Evolutionary conservation across 1,139 yeast species (phyloP), one percentile per base, ranked within the genome.

Genomic region (Komagataea norvegica): DNA sequence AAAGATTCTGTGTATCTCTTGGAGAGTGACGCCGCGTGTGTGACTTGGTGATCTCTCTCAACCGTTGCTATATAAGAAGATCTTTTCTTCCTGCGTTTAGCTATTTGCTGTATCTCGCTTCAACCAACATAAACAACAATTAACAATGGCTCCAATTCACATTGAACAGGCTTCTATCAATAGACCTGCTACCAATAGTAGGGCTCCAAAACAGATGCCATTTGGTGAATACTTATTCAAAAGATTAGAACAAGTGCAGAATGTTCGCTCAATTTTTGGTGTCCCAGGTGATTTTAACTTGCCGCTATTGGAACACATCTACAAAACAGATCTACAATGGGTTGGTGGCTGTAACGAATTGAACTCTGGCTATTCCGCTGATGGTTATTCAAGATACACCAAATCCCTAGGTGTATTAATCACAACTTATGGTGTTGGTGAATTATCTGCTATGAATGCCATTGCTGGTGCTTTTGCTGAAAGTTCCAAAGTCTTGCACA

Each of bases 361-460:
- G 40, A 72, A 72, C 50, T 68, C 74, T 7, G 83, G 82, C 17
- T 79, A 79, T 48, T 68, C 80, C 7, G 81, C 79, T 9, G 85
- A 79, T 52, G 87, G 86, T 2, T 79, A 79, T 57, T 71, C 83
- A 19, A 68, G 87, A 45, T 71, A 76, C 47, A 76, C 77, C 44
- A 68, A 76, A 17, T 74, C 79, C 3, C 63, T 77, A 43, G 76
- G 75, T 16, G 74, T 76, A 37, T 55, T 79, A 35, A 65, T 79
- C 44, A 77, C 87, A 32, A 80, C 88, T 2, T 76, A 66, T 56
- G 87, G 87, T 38, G 89, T 81, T 17, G 89, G 89, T 42, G 89
- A 81, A 55, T 65, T 80, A 46, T 72, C 80, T 26, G 84, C 86
- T 3, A 55, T 79, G 37, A 79, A 79, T 49, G 86, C 84, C 19